phyloP scores from a whole-genome alignment of 2,329 filamentous ascomycete genomes.

The Pyrenophora graminea region DNA sequence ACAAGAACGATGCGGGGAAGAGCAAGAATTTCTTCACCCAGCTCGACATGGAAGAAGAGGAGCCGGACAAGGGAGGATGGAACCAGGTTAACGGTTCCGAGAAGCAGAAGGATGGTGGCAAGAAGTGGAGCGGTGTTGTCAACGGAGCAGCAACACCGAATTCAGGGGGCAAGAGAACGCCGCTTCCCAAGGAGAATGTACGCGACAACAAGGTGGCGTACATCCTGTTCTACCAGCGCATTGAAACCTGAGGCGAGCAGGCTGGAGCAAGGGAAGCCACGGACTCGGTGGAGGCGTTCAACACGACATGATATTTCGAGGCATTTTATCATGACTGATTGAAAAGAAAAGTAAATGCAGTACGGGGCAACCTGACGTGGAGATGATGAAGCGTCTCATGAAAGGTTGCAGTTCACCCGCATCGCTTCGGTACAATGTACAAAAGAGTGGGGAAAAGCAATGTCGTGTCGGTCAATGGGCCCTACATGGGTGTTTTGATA shows the following conservation, averaged over 20 bases:
- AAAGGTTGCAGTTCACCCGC: conserved; percentile 9
- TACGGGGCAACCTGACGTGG: not conserved
- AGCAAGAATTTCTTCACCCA: conserved; percentile 76
- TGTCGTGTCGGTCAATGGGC: conserved; percentile 20
- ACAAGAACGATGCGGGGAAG: conserved; percentile 61
- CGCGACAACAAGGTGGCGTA: conserved; percentile 98
- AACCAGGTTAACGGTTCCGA: conserved; percentile 76
- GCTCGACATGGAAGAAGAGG: conserved; percentile 62
- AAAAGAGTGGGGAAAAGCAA: conserved; percentile 3
- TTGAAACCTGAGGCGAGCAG: conserved; percentile 48
- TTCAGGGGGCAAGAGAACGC: conserved; percentile 56
- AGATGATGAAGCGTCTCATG: conserved; percentile 15
- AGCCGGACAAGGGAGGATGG: conserved; percentile 73
- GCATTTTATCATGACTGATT: conserved; percentile 11
- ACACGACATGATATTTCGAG: conserved; percentile 4
- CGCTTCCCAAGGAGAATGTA: conserved; percentile 59
- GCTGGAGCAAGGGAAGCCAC: not conserved
- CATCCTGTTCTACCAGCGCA: conserved; percentile 89
- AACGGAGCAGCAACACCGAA: conserved; percentile 66
- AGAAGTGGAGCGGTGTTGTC: conserved; percentile 66
- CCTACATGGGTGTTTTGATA: conserved; percentile 20
- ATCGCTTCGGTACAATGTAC: conserved; percentile 6
- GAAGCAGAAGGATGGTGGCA: conserved; percentile 60
- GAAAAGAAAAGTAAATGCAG: not conserved
- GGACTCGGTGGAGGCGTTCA: conserved; percentile 1